phyloP scores from a whole-genome alignment of 495 filamentous ascomycete species.

The Astrothelium macrocarpum region DNA sequence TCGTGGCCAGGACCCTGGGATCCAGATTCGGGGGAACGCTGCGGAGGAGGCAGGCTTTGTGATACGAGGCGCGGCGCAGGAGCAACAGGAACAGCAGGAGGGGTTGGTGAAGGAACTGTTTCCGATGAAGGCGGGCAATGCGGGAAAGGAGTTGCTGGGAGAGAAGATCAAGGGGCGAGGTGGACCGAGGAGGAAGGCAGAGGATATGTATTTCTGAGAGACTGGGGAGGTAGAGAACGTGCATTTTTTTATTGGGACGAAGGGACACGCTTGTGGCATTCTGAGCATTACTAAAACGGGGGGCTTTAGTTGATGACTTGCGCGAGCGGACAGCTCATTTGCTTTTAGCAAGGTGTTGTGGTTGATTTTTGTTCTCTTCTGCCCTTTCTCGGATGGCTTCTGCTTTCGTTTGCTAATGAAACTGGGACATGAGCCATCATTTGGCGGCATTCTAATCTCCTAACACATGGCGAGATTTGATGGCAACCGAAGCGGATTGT shows the following conservation, averaged over 20 bases:
- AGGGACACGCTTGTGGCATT: too few species aligned
- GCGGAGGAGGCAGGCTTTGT: slow-evolving; percentile 11
- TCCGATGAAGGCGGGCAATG: slow-evolving; percentile 21
- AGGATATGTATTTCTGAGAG: slow-evolving; percentile 8
- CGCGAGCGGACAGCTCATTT: background rate
- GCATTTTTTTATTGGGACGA: too few species aligned
- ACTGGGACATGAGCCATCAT: background rate
- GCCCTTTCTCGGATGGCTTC: background rate
- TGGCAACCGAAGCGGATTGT: background rate
- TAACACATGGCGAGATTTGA: background rate
- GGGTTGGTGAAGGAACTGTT: slow-evolving; percentile 23
- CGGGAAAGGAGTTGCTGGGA: slow-evolving; percentile 22
- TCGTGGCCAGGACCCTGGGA: slow-evolving; percentile 13
- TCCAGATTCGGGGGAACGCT: background rate
- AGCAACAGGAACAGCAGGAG: slow-evolving; percentile 4
- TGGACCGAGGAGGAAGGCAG: slow-evolving; percentile 11
- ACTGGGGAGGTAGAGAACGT: background rate
- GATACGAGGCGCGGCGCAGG: slow-evolving; percentile 20
- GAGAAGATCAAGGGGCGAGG: slow-evolving; percentile 26
- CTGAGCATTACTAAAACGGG: too few species aligned
- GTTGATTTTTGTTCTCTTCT: background rate
- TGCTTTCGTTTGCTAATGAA: too few species aligned
- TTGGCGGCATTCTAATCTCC: background rate
- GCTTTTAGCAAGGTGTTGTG: background rate
- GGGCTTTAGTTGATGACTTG: background rate